A percentile compares a stretch with the other conserved stretches of the same genome.
Evolutionary conservation across 208 protist genomes (phyloP).

Genomic region (Porcisia deanei): DNA sequence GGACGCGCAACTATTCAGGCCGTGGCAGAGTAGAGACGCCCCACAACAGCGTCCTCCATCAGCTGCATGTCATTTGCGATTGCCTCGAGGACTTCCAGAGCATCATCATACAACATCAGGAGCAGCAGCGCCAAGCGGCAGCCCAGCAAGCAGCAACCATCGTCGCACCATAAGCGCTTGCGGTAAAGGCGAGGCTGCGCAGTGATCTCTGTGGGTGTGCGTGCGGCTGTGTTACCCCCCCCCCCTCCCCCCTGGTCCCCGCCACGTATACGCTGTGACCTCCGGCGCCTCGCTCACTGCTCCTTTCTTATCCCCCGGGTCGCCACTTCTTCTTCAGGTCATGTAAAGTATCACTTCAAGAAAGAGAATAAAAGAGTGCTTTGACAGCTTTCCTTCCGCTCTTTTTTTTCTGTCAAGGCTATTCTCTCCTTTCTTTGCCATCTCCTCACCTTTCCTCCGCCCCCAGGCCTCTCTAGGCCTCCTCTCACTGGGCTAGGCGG

Average conservation of each 20-base stretch:
- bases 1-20: slow-evolving; percentile 77
- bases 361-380: slow-evolving; percentile 2
- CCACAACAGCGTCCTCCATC: slow-evolving; percentile 78
- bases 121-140: slow-evolving; percentile 26
- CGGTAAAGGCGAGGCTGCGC: neutral
- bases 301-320: neutral
- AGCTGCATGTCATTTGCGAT: slow-evolving; percentile 88
- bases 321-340: neutral
- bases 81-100: slow-evolving; percentile 91
- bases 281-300: neutral
- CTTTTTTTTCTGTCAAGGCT: neutral
- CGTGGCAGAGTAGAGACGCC: slow-evolving; percentile 66
- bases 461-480: neutral
- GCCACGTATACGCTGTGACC: neutral
- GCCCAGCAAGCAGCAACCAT: slow-evolving; percentile 7
- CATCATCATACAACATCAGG: slow-evolving; percentile 73
- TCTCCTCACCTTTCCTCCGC: no score
- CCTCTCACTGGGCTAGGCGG: neutral
- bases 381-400: neutral
- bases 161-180: slow-evolving; percentile 7
- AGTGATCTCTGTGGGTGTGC: neutral
- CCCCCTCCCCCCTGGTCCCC: no score
- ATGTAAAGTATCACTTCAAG: slow-evolving; percentile 2
- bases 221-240: neutral
- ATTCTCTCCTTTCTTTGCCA: neutral